Base-by-base conservation (phyloP, 2,329 filamentous ascomycete genomes). In the Teratosphaeria zuluensis region DNA sequence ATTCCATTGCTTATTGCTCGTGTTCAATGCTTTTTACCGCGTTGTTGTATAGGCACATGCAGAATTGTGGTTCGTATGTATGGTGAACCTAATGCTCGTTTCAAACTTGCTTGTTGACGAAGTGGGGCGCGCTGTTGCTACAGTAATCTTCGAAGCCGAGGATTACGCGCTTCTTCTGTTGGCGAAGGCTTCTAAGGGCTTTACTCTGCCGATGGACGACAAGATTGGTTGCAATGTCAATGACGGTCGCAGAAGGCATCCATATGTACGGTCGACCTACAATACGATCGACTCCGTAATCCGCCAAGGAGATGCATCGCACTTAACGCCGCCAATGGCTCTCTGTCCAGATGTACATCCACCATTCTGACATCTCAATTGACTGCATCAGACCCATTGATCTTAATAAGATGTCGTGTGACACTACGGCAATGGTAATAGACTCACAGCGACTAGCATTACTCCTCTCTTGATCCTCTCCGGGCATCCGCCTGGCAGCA, bases 1-100 rank as follows among this genome's bases (percentile, higher is more conserved):
- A 65, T 7, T 67, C 65, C 66, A 68, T 67, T 6, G 4, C n/a
- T 48, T 16, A 16, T 48, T 48, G 19, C 19, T 48, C 19, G 16
- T 8, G 16, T 48, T n/a, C 5, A 42, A 19, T 48, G n/a, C 42
- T 19, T 48, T 21, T n/a, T 48, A 8, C 19, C 42, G 42, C n/a
- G n/a, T 19, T 19, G 42, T 48, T 21, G 6, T 48, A n/a, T 48
- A 24, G 12, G 5, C n/a, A 42, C 35, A n/a, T 14, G 35, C 2
- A 42, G 35, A 14, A 42, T 14, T 42, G 35, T 42, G 35, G 35
- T 16, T 42, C 35, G n/a, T 28, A 28, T 28, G 24, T 28, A 28
- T 28, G 24, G 24, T 28, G 24, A 28, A 28, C 2, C 24, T 28
- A 28, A 28, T 28, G 24, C 24, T 28, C 24, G 12, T 14, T 42